phyloP scores from a whole-genome alignment of 176 grass and related monocot species.

The Phoenix dactylifera region DNA sequence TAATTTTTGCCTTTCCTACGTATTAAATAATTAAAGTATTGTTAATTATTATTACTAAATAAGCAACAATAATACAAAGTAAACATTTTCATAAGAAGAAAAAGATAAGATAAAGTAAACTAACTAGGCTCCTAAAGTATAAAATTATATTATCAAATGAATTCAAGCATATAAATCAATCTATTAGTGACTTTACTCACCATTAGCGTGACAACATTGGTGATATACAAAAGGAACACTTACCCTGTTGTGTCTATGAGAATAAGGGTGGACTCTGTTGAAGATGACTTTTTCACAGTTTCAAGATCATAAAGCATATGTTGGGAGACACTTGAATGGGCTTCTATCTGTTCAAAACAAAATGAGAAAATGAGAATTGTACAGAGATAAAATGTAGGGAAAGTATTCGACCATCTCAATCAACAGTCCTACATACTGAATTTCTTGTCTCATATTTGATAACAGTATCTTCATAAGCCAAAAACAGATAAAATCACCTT shows the following conservation, averaged over 20 bases:
- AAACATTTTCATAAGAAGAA: too few species aligned
- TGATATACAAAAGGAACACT: conserved; percentile 13
- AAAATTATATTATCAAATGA: too few species aligned
- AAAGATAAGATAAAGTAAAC: too few species aligned
- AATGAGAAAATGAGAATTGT: background rate
- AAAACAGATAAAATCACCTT: conserved; percentile 38
- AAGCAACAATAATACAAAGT: too few species aligned
- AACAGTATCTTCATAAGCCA: background rate
- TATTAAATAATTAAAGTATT: too few species aligned
- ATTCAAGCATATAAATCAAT: too few species aligned
- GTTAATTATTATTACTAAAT: too few species aligned
- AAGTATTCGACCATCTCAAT: background rate
- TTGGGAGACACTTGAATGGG: conserved; percentile 62
- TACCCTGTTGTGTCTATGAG: conserved; percentile 96
- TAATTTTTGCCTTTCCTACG: too few species aligned
- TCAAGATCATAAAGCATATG: conserved; percentile 90
- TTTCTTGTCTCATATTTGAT: background rate
- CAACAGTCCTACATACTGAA: background rate
- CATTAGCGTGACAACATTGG: too few species aligned
- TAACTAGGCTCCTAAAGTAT: too few species aligned
- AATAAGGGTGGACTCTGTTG: conserved; percentile 80
- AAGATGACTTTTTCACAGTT: conserved; percentile 64
- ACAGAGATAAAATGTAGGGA: background rate
- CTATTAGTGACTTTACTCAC: too few species aligned
- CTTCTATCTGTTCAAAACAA: conserved; percentile 56